phyloP scores from a whole-genome alignment of 2,329 filamentous ascomycete species.

The Penicillium sp. region DNA sequence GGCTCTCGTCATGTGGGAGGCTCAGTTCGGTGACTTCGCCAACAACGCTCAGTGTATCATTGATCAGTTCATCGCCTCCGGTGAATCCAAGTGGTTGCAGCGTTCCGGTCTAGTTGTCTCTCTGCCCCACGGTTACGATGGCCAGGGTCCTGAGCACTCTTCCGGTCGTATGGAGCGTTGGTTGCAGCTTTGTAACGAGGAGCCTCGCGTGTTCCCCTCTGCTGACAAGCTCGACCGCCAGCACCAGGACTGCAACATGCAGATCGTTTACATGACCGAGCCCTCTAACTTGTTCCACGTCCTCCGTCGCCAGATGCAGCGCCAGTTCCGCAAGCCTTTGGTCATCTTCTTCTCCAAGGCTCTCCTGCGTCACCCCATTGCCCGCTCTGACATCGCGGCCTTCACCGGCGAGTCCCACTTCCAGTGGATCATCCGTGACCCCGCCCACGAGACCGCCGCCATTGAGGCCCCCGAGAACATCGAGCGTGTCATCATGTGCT shows the following conservation, averaged over 20 bases:
- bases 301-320: constrained; percentile 94
- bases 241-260: constrained; percentile 99
- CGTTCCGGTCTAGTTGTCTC: constrained; percentile 95
- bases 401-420: constrained; percentile 92
- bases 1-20: constrained; percentile 98
- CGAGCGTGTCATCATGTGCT: constrained; percentile 90
- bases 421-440: constrained; percentile 92
- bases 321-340: constrained; percentile 97
- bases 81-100: constrained; percentile 98
- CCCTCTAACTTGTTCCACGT: constrained; percentile 96
- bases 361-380: constrained; percentile 87
- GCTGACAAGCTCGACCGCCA: constrained; percentile 89
- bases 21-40: constrained; percentile 98
- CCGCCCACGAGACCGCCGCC: constrained; percentile 69
- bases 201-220: constrained; percentile 87
- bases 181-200: constrained; percentile 95
- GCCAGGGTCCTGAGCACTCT: constrained; percentile 96
- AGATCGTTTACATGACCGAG: constrained; percentile 95
- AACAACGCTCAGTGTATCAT: constrained; percentile 99
- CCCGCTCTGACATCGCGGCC: constrained; percentile 84
- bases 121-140: constrained; percentile 95
- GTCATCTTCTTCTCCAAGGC: constrained; percentile 99
- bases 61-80: constrained; percentile 97
- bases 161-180: constrained; percentile 97
- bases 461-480: constrained; percentile 83